Evolutionary conservation across 1,284 basidiomycete species (phyloP), one percentile per base, ranked within the genome.

Genomic region (Sphagnurus paluster): DNA sequence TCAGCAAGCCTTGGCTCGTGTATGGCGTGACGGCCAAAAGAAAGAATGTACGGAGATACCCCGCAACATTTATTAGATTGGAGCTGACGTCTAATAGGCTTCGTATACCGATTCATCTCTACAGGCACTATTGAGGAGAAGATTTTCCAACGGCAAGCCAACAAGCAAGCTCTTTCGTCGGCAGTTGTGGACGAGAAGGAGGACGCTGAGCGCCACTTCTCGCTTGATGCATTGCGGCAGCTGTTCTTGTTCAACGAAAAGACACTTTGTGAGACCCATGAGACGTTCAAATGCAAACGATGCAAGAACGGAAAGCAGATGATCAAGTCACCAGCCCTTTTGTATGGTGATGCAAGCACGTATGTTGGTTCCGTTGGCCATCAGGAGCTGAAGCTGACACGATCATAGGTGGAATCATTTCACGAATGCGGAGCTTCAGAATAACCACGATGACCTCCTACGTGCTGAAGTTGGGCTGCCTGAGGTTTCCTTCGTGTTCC

Each of bases 11-110:
- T 77, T 99, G 4, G 96, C 96, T 30, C 92, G 96, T 67, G 96
- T 99, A 2, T 99, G 96, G 96, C 90, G 97, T 74, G 96, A 99
- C 62, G 96, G 96, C 0, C 96, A 99, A 68, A 99, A 98, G 82
- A 99, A 99, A 82, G 93, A 96, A 69, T 98, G 94, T 92, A 60
- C 46, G 85, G 60, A 7, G 4, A 32, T 5, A 29, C 5, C 10
- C 41, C 30, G 4, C 30, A 16, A n/a, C 17, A 2, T 16, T 16
- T 16, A 16, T 7, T 4, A 13, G 8, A 4, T 5, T 32, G 30
- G 11, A 33, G 7, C 9, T 13, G 36, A 39, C 17, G 33, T 39
- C 23, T 32, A 34, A 9, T 48, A 93, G 90, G 92, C 64, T 99
- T 98, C 58, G 96, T 98, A 2, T 99, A 99, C 63, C 92, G 96